phyloP scores from a whole-genome alignment of 345 rosid genomes.

The Salix viminalis region DNA sequence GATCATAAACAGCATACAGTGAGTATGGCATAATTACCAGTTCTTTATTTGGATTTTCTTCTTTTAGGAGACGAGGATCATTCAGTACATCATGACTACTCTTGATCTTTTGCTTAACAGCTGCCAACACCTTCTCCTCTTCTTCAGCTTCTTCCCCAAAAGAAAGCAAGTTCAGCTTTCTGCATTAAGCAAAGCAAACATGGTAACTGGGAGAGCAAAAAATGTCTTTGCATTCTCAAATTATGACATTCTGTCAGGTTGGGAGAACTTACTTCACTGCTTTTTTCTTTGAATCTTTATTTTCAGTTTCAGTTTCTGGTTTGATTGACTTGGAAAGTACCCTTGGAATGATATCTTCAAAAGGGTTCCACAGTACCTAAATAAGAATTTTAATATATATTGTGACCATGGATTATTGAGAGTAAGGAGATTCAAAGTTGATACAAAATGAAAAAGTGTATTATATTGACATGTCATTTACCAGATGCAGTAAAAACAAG shows the following conservation, averaged over 20 bases:
- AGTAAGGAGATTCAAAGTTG: neutral
- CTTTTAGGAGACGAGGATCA: conserved; percentile 87
- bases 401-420: neutral
- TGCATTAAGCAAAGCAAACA: conserved; percentile 35
- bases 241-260: neutral
- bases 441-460: neutral
- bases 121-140: conserved; percentile 78
- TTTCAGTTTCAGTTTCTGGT: conserved; percentile 38
- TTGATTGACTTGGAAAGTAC: conserved; percentile 28
- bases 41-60: conserved; percentile 42
- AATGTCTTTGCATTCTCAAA: neutral
- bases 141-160: conserved; percentile 99
- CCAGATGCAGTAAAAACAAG: neutral
- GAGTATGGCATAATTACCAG: conserved; percentile 31
- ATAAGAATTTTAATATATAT: conserved; percentile 8
- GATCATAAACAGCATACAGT: conserved; percentile 3
- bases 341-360: conserved; percentile 90
- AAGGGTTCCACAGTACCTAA: conserved; percentile 92
- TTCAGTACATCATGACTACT: conserved; percentile 95
- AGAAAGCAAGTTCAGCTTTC: conserved; percentile 86
- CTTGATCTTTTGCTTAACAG: conserved; percentile 71
- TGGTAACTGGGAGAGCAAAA: conserved; percentile 1
- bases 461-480: neutral
- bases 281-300: conserved; percentile 58
- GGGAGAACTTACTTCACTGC: conserved; percentile 59